These are phyloP conservation scores for Haemoproteus tartakovskyi DNA, from an alignment of 169 alveolate species.

Conservation along the genomic window DNA sequence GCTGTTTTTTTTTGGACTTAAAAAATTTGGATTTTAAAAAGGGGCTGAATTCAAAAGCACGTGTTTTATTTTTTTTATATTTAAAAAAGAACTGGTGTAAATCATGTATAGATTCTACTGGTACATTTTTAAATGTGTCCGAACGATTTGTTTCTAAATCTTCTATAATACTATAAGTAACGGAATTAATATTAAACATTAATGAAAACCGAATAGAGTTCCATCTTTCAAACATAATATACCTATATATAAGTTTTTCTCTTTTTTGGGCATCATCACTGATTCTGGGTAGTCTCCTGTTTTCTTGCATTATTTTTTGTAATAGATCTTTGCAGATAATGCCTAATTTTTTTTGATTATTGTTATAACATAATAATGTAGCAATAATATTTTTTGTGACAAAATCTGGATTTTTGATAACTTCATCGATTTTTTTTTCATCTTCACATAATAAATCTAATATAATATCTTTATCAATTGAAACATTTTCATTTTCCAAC, in stretches of 20 bases:
- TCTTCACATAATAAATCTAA: constrained; percentile 58
- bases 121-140: background rate
- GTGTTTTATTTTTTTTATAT: constrained; percentile 28
- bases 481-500: constrained; percentile 2
- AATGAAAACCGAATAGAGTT: constrained; percentile 37
- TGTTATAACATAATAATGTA: constrained; percentile 13
- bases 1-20: background rate
- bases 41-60: constrained; percentile 36
- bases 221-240: constrained; percentile 61
- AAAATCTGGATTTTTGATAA: constrained; percentile 29
- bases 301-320: constrained; percentile 25
- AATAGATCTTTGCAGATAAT: constrained; percentile 18
- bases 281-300: constrained; percentile 13
- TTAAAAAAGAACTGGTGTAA: constrained; percentile 28
- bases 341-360: constrained; percentile 42
- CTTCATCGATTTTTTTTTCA: constrained; percentile 31
- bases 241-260: constrained; percentile 25
- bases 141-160: background rate
- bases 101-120: constrained; percentile 18
- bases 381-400: constrained; percentile 41
- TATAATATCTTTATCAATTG: constrained; percentile 54
- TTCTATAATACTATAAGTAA: background rate
- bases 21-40: constrained; percentile 20
- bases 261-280: constrained; percentile 26
- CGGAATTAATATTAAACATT: constrained; percentile 1